A percentile compares a stretch with the other conserved stretches of the same genome.
Evolutionary conservation across 345 rosid genomes (phyloP).

Genomic region (Viola odorata): DNA sequence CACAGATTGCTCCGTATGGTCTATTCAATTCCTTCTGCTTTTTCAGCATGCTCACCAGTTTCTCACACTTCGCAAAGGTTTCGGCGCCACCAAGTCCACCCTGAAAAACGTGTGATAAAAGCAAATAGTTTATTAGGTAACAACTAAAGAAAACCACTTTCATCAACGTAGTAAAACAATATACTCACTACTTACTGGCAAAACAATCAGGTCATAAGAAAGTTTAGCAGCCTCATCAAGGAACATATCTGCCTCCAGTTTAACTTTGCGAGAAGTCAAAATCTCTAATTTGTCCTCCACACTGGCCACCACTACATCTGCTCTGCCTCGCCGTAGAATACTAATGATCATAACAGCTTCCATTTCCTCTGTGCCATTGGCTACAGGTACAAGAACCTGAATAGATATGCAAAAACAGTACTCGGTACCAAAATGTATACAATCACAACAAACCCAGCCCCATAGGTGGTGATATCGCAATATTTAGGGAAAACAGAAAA

Average conservation of each 20-base stretch:
- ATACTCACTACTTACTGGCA: slow-evolving; percentile 66
- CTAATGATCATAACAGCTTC: slow-evolving; percentile 81
- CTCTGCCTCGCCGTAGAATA: slow-evolving; percentile 77
- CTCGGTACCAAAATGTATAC: not conserved
- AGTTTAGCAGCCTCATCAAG: slow-evolving; percentile 81
- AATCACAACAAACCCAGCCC: not conserved
- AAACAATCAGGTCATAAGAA: slow-evolving; percentile 76
- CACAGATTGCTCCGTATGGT: slow-evolving; percentile 95
- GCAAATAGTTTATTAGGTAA: not conserved
- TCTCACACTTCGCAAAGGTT: slow-evolving; percentile 72
- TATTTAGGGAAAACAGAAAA: not conserved
- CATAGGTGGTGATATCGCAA: not conserved
- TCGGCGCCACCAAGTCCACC: slow-evolving; percentile 97
- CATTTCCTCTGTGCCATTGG: slow-evolving; percentile 90
- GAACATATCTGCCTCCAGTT: slow-evolving; percentile 75
- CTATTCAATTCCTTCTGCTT: slow-evolving; percentile 65
- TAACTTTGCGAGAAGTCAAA: slow-evolving; percentile 76
- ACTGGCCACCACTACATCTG: slow-evolving; percentile 78
- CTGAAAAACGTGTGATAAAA: slow-evolving; percentile 28
- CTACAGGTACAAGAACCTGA: slow-evolving; percentile 92
- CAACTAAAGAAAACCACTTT: not conserved
- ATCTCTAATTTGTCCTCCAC: slow-evolving; percentile 74
- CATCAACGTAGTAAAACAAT: not conserved
- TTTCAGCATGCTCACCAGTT: slow-evolving; percentile 70
- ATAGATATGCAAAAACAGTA: not conserved